These are phyloP conservation scores for Endogone sp. DNA, from an alignment of 192 early-diverging fungal genomes.

Conservation along the genomic window DNA sequence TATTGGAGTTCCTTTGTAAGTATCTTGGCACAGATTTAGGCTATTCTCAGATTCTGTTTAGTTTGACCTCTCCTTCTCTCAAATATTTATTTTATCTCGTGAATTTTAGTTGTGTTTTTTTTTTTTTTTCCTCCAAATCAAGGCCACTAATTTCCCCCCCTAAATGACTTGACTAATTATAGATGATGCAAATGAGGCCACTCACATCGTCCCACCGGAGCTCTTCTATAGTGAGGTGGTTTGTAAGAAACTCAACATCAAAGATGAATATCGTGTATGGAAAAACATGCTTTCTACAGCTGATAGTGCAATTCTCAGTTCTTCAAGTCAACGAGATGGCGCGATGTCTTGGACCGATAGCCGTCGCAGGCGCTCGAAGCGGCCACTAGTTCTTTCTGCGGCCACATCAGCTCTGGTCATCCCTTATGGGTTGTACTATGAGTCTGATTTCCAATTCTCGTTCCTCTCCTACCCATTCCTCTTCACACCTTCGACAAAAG, in stretches of 20 bases:
- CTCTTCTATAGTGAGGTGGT: slow-evolving; percentile 23
- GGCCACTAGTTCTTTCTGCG: slow-evolving; percentile 8
- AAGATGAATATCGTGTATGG: slow-evolving; percentile 76
- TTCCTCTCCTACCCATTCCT: slow-evolving; percentile 71
- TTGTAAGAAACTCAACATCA: slow-evolving; percentile 56
- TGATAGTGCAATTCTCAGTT: slow-evolving; percentile 8
- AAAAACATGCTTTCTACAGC: slow-evolving; percentile 43
- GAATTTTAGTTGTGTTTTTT: no score
- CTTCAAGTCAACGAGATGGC: slow-evolving; percentile 6
- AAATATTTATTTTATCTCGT: no score
- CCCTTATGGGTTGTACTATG: slow-evolving; percentile 20
- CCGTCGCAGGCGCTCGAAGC: slow-evolving; percentile 2
- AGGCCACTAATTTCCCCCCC: no score
- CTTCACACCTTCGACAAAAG: slow-evolving; percentile 62
- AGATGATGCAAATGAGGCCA: background rate
- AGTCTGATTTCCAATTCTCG: slow-evolving; percentile 46
- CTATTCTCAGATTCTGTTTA: no score
- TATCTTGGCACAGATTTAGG: no score
- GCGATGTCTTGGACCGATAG: slow-evolving; percentile 8
- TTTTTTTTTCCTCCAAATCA: no score
- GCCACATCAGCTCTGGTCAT: slow-evolving; percentile 12
- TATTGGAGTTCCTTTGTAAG: slow-evolving; percentile 20
- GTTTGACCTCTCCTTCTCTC: no score
- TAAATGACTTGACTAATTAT: no score
- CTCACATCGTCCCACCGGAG: background rate